Evolutionary conservation across 2,329 filamentous ascomycete genomes (phyloP).

Genomic region (Fusarium sp.): DNA sequence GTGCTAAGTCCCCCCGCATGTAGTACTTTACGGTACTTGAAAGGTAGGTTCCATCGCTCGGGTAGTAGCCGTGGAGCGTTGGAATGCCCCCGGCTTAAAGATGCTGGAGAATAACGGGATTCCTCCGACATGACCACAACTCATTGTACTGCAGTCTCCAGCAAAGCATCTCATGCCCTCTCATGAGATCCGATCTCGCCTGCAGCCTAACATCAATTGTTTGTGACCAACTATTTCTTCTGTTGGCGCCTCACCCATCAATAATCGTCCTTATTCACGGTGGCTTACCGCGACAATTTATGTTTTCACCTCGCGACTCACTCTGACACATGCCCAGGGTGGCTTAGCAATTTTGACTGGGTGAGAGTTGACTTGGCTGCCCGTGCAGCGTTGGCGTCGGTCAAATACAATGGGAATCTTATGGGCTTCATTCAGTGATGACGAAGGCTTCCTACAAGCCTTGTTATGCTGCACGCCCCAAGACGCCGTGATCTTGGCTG

Average conservation of each 20-base stretch:
- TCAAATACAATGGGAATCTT: background rate
- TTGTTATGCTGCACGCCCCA: conserved; percentile 14
- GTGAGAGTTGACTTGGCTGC: conserved; percentile 10
- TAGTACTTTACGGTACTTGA: conserved; percentile 29
- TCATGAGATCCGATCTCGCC: background rate
- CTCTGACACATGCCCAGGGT: conserved; percentile 35
- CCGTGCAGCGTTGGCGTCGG: conserved; percentile 1
- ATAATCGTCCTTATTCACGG: conserved; percentile 4
- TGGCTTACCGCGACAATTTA: conserved; percentile 24
- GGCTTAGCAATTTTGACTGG: conserved; percentile 27
- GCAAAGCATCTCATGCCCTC: background rate
- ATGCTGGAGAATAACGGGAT: conserved; percentile 1
- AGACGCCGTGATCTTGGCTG: conserved; percentile 18
- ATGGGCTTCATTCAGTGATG: background rate
- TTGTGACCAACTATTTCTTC: conserved; percentile 5
- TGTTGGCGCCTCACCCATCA: conserved; percentile 1
- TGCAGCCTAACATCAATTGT: background rate
- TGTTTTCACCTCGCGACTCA: conserved; percentile 8
- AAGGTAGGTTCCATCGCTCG: conserved; percentile 1
- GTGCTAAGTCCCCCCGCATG: conserved; percentile 19
- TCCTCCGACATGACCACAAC: background rate
- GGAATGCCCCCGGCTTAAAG: background rate
- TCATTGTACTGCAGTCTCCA: background rate
- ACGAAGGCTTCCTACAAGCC: background rate
- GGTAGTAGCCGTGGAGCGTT: background rate